Evolutionary conservation across 768 basidiomycete genomes (phyloP).

Genomic region (Floccularia luteovirens): DNA sequence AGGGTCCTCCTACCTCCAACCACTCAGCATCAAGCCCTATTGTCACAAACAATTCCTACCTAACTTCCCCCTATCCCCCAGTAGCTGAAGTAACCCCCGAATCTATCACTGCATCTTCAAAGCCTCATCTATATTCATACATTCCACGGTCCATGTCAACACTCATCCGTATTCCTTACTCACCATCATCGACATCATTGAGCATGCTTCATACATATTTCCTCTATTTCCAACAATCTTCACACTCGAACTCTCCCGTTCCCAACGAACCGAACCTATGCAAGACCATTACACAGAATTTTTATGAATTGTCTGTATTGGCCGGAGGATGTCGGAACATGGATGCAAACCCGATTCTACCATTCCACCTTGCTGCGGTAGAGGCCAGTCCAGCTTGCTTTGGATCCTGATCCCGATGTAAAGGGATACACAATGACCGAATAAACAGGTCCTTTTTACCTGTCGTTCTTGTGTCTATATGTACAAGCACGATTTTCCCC

Average conservation of each 20-base stretch:
- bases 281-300: constrained; percentile 59
- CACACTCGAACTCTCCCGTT: constrained; percentile 15
- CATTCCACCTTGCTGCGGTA: constrained; percentile 69
- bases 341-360: constrained; percentile 45
- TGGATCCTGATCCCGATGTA: constrained; percentile 26
- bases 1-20: constrained; percentile 12
- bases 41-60: constrained; percentile 4
- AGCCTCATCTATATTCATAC: constrained; percentile 30
- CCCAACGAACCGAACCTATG: constrained; percentile 23
- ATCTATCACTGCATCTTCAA: neutral
- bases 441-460: no score
- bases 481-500: no score
- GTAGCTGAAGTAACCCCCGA: neutral
- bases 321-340: constrained; percentile 41
- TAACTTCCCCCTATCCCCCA: constrained; percentile 2
- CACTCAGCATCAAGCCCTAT: constrained; percentile 7
- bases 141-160: constrained; percentile 51
- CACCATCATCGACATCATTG: constrained; percentile 31
- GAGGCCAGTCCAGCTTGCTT: constrained; percentile 48
- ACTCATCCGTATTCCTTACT: constrained; percentile 46
- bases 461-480: no score
- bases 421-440: constrained; percentile 10
- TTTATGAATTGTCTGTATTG: constrained; percentile 62
- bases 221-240: constrained; percentile 40
- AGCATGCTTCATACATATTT: constrained; percentile 58